A percentile compares a stretch with the other conserved stretches of the same genome.
Evolutionary conservation across 345 rosid genomes (phyloP).

Genomic region (Orychophragmus violaceus): DNA sequence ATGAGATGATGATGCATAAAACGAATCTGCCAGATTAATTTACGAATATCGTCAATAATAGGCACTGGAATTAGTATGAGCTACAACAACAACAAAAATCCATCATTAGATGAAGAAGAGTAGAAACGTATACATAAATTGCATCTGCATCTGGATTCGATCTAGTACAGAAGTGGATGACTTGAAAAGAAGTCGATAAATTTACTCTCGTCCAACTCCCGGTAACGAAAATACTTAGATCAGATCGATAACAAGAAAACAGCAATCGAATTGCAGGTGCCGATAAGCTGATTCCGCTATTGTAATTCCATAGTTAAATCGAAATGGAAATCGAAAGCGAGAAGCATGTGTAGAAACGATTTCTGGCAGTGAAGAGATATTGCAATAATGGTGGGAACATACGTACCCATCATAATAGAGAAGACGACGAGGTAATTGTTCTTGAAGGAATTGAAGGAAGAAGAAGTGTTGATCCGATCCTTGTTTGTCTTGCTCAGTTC

Average conservation of each 20-base stretch:
- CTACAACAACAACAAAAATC: background rate
- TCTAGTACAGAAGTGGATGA: background rate
- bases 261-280: background rate
- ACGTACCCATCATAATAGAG: slow-evolving; percentile 89
- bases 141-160: background rate
- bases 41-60: background rate
- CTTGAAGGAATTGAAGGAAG: slow-evolving; percentile 78
- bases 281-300: no score
- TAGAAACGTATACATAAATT: background rate
- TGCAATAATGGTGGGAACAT: background rate
- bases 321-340: background rate
- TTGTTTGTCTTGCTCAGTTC: slow-evolving; percentile 71
- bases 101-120: background rate
- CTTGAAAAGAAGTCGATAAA: background rate
- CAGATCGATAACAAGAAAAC: background rate
- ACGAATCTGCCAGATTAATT: background rate
- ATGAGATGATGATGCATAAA: background rate
- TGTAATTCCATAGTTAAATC: no score
- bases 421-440: slow-evolving; percentile 82
- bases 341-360: background rate
- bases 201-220: background rate
- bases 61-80: background rate
- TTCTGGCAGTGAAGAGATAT: background rate
- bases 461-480: slow-evolving; percentile 66
- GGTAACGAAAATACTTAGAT: background rate